Conservation (phyloP, 257 asterid genomes). For the Rauvolfia tetraphylla region DNA sequence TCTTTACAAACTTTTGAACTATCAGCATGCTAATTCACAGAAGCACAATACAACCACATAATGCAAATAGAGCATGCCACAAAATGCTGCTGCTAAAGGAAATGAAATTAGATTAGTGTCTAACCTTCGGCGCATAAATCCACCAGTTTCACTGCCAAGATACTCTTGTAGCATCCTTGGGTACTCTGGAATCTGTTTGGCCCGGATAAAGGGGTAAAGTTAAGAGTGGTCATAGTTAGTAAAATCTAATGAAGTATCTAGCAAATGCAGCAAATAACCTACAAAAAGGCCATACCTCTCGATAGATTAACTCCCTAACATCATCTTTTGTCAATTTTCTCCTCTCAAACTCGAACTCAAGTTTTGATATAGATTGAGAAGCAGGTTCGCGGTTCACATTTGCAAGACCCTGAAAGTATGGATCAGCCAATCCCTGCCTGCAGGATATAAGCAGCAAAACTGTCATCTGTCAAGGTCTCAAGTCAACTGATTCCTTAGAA, state of each 20-base stretch:
- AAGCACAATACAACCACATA: background rate
- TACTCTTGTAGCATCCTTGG: slow-evolving; percentile 97
- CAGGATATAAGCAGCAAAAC: slow-evolving; percentile 21
- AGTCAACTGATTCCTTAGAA: slow-evolving; percentile 6
- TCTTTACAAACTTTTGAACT: too few relatives aligned
- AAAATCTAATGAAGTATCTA: slow-evolving; percentile 8
- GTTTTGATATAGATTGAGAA: slow-evolving; percentile 80
- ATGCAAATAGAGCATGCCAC: background rate
- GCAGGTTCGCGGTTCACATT: slow-evolving; percentile 87
- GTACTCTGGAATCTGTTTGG: slow-evolving; percentile 83
- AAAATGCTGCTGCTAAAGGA: background rate
- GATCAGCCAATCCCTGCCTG: slow-evolving; percentile 83
- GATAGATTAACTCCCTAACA: slow-evolving; percentile 85
- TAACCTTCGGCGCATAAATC: slow-evolving; percentile 98
- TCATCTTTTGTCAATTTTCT: slow-evolving; percentile 84
- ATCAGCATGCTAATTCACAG: background rate
- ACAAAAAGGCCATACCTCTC: slow-evolving; percentile 35
- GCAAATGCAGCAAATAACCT: slow-evolving; percentile 1
- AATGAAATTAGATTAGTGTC: too few relatives aligned
- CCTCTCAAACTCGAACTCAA: slow-evolving; percentile 93
- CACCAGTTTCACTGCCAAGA: slow-evolving; percentile 81
- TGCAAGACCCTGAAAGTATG: slow-evolving; percentile 70
- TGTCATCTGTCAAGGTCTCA: background rate
- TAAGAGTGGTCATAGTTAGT: slow-evolving; percentile 10
- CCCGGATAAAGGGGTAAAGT: slow-evolving; percentile 18